phyloP scores from a whole-genome alignment of 1,284 basidiomycete genomes.

The Pascua sp. region DNA sequence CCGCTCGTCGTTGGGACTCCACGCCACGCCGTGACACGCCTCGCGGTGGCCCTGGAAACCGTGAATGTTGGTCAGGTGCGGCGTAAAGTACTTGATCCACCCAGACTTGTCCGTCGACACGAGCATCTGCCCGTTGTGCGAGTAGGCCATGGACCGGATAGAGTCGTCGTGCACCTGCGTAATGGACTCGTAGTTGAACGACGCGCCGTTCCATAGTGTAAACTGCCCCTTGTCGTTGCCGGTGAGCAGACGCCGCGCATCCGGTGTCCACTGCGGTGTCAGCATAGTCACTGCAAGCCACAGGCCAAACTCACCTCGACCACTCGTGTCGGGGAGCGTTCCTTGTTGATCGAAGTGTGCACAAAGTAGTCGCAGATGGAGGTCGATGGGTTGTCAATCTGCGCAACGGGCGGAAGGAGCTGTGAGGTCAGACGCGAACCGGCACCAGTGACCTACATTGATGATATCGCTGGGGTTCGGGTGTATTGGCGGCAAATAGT shows the following conservation, averaged over 20 bases:
- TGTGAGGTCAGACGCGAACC: constrained; percentile 41
- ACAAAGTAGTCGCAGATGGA: constrained; percentile 93
- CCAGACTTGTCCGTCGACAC: constrained; percentile 90
- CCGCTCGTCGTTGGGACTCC: constrained; percentile 82
- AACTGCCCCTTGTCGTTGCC: constrained; percentile 97
- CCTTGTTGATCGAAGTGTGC: constrained; percentile 98
- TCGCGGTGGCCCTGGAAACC: constrained; percentile 87
- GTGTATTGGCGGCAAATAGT: constrained; percentile 68
- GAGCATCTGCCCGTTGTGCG: constrained; percentile 84
- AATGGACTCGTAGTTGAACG: constrained; percentile 99
- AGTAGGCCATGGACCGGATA: constrained; percentile 84
- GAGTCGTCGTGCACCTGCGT: constrained; percentile 95
- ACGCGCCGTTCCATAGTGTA: constrained; percentile 97
- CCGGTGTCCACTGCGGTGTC: constrained; percentile 80
- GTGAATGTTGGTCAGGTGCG: constrained; percentile 97
- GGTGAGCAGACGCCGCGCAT: constrained; percentile 85
- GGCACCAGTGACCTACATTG: constrained; percentile 55
- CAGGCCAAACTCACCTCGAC: constrained; percentile 65
- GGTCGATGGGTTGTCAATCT: constrained; percentile 80
- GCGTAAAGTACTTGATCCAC: constrained; percentile 97
- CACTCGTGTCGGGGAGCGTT: constrained; percentile 92
- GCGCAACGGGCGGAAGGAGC: constrained; percentile 88
- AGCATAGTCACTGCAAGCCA: not conserved
- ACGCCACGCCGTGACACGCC: constrained; percentile 84
- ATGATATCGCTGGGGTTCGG: constrained; percentile 78